A percentile compares a stretch with the other conserved stretches of the same genome.
These are phyloP conservation scores for Tubosaeta sp. DNA, from an alignment of 768 basidiomycete genomes.

Conservation along the genomic window DNA sequence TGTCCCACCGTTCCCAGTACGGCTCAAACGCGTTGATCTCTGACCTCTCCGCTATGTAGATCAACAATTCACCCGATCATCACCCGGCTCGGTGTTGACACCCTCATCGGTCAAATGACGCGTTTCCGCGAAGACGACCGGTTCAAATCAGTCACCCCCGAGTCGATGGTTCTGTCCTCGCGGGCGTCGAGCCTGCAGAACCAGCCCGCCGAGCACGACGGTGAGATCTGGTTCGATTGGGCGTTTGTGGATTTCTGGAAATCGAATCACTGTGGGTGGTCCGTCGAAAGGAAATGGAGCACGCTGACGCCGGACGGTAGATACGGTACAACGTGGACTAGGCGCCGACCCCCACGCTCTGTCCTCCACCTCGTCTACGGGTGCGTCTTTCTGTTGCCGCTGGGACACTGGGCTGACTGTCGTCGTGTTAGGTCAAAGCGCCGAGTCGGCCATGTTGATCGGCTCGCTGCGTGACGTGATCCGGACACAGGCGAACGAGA, in stretches of 20 bases:
- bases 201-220: neutral
- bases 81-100: constrained; percentile 85
- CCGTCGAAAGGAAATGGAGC: neutral
- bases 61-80: constrained; percentile 86
- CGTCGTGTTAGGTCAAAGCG: constrained; percentile 50
- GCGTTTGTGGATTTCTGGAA: constrained; percentile 98
- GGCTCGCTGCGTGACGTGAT: constrained; percentile 81
- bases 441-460: constrained; percentile 78
- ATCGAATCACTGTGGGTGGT: constrained; percentile 83
- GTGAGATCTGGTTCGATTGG: constrained; percentile 89
- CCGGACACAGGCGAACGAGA: constrained; percentile 74
- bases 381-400: constrained; percentile 32
- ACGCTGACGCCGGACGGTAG: constrained; percentile 30
- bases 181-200: constrained; percentile 24
- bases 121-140: constrained; percentile 89
- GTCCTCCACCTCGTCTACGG: constrained; percentile 48
- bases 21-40: neutral
- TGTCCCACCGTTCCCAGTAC: constrained; percentile 10
- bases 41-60: constrained; percentile 34
- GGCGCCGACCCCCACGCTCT: constrained; percentile 63
- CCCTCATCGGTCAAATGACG: constrained; percentile 80
- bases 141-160: constrained; percentile 87
- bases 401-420: neutral
- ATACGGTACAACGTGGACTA: constrained; percentile 72
- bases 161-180: constrained; percentile 64